phyloP scores from a whole-genome alignment of 441 rosid genomes.

The Jatropha podagrica region DNA sequence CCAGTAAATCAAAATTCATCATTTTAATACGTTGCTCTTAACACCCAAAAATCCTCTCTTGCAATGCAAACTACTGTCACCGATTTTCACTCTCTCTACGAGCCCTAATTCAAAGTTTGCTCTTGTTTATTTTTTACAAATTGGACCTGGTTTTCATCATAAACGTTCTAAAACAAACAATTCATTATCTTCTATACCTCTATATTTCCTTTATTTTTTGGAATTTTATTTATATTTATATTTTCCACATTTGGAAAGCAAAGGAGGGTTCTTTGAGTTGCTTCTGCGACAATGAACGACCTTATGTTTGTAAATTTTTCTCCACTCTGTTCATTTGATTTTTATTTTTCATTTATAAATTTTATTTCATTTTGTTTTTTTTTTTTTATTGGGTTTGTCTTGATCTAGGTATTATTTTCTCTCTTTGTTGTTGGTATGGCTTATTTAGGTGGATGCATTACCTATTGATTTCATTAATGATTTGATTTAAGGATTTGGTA shows the following conservation, averaged over 20 bases:
- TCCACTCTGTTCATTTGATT: not conserved
- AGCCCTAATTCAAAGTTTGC: not conserved
- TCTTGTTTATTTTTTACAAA: not conserved
- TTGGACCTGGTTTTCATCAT: slow-evolving; percentile 4
- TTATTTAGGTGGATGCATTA: slow-evolving; percentile 18
- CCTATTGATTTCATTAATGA: not conserved
- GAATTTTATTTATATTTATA: not conserved
- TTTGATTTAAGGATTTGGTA: not conserved
- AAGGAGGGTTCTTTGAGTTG: slow-evolving; percentile 20
- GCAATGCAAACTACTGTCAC: not conserved
- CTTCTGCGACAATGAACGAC: slow-evolving; percentile 69
- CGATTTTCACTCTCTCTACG: not conserved
- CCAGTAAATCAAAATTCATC: too few species aligned
- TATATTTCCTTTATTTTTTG: not conserved
- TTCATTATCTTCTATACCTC: not conserved
- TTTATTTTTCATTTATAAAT: not conserved
- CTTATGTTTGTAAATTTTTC: slow-evolving; percentile 61
- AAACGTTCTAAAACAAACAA: not conserved
- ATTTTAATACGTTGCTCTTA: too few species aligned
- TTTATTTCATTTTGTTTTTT: slow-evolving; percentile 7
- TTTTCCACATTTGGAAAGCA: not conserved
- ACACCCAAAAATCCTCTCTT: too few species aligned
- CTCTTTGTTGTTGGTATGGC: slow-evolving; percentile 19
- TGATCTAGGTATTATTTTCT: slow-evolving; percentile 16
- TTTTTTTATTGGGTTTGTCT: slow-evolving; percentile 28